Evolutionary conservation across 176 grass and related monocot species (phyloP).

Genomic region (Neostapfia colusana): DNA sequence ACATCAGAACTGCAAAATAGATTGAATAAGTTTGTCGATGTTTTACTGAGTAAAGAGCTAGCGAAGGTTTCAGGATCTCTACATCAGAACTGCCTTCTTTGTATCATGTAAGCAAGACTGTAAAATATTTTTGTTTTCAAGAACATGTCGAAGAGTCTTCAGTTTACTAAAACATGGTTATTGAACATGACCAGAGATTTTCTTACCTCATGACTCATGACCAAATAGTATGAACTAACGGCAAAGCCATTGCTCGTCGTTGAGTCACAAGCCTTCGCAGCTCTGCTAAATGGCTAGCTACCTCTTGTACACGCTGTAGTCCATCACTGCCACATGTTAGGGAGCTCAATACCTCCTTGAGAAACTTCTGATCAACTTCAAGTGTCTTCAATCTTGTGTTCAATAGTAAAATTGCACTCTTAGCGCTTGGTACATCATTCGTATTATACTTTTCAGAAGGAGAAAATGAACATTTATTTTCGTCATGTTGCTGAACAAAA

Average conservation of each 20-base stretch:
- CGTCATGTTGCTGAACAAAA: constrained; percentile 12
- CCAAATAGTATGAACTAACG: constrained; percentile 7
- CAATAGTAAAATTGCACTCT: constrained; percentile 44
- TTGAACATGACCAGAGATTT: constrained; percentile 3
- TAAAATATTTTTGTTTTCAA: not conserved
- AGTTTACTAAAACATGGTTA: not conserved
- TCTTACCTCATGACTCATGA: constrained; percentile 22
- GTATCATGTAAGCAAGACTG: not conserved
- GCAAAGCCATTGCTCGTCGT: constrained; percentile 8
- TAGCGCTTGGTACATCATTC: constrained; percentile 12
- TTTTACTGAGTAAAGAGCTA: constrained; percentile 1
- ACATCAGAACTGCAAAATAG: constrained; percentile 11
- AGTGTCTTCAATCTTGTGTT: constrained; percentile 47
- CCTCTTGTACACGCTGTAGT: constrained; percentile 54
- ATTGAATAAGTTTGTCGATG: constrained; percentile 14
- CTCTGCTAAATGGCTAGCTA: constrained; percentile 55
- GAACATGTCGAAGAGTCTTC: not conserved
- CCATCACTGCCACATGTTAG: constrained; percentile 46
- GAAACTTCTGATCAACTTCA: constrained; percentile 60
- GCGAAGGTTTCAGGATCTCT: not conserved
- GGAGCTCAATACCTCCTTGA: constrained; percentile 48
- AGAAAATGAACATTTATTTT: constrained; percentile 27
- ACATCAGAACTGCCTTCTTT: not conserved
- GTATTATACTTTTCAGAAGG: not conserved
- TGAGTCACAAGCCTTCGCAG: constrained; percentile 45